A percentile compares a stretch with the other conserved stretches of the same genome.
Evolutionary conservation across 176 grass and related monocot genomes (phyloP).

Genomic region (Tillandsia leiboldiana): DNA sequence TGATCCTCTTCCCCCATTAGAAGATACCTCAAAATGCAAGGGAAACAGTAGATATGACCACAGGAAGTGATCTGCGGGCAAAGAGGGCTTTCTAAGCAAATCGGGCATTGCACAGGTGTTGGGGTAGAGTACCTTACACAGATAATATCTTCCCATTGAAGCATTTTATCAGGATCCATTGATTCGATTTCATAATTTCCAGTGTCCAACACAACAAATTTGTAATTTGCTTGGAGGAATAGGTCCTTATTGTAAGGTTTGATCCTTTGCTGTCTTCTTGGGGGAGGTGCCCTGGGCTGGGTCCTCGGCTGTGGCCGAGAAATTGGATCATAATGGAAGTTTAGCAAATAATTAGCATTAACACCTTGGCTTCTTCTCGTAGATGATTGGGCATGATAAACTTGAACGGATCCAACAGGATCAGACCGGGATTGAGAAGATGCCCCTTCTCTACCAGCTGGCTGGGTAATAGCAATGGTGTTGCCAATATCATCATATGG

Average conservation of each 20-base stretch:
- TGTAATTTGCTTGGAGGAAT: slow-evolving; percentile 98
- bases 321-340: slow-evolving; percentile 98
- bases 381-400: slow-evolving; percentile 43
- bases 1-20: slow-evolving; percentile 57
- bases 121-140: slow-evolving; percentile 64
- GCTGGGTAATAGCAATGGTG: slow-evolving; percentile 33
- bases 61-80: slow-evolving; percentile 95
- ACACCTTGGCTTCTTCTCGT: slow-evolving; percentile 62
- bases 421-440: not conserved
- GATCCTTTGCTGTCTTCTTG: slow-evolving; percentile 78
- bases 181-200: slow-evolving; percentile 55
- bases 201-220: slow-evolving; percentile 78
- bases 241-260: slow-evolving; percentile 95
- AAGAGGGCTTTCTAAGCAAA: slow-evolving; percentile 82
- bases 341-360: slow-evolving; percentile 87
- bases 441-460: slow-evolving; percentile 27
- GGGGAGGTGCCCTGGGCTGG: slow-evolving; percentile 43
- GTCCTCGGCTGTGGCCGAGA: slow-evolving; percentile 46
- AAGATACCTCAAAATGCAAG: slow-evolving; percentile 83
- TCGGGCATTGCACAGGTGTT: slow-evolving; percentile 60
- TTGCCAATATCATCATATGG: slow-evolving; percentile 26
- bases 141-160: slow-evolving; percentile 90
- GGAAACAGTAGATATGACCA: slow-evolving; percentile 97
- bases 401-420: slow-evolving; percentile 18
- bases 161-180: slow-evolving; percentile 96